Evolutionary conservation across 2,329 filamentous ascomycete genomes (phyloP), one percentile per base, ranked within the genome.

Genomic region (Monilinia aucupariae): DNA sequence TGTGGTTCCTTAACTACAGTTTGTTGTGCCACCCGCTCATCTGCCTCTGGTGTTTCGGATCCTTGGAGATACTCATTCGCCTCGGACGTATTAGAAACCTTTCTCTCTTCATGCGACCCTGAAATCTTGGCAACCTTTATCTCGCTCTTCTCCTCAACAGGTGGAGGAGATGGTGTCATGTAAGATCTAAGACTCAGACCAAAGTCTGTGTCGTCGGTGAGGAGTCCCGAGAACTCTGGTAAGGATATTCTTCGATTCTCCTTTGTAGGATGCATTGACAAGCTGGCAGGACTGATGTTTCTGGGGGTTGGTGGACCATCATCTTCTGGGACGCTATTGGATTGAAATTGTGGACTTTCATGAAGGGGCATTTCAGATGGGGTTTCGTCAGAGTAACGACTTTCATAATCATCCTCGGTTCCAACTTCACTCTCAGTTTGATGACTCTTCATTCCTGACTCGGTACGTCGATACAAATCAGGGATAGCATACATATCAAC

Each of bases 401-500:
- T 73, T 25, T 72, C 70, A 41, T 55, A 48, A 47, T 72, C 62
- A 37, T 52, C 69, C 8, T 71, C 69, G 48, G 60, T 49, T 27
- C 32, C 51, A 22, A 32, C 43, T 41, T 62, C 60, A 39, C 53
- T 45, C 22, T 62, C 59, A 13, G 37, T 37, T 12, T 51, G 39
- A 49, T 51, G 50, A 32, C 67, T 64, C 22, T 69, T 66, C 39
- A 74, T 72, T 62, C 76, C 73, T 47, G 80, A 79, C 54, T 82
- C 79, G 64, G 81, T 75, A 66, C 79, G 78, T 64, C 81, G 82
- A 69, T 88, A 87, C 68, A 88, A 82, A 65, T 90, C 87, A 10
- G 87, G 81, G 62, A 90, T 85, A 10, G 81, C 80, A 69, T 89
- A 89, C 52, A 88, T 79, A 72, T 91, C 86, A 17, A 82, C 77